Evolutionary conservation across 257 asterid species (phyloP).

Genomic region (Fraxinus pennsylvanica): DNA sequence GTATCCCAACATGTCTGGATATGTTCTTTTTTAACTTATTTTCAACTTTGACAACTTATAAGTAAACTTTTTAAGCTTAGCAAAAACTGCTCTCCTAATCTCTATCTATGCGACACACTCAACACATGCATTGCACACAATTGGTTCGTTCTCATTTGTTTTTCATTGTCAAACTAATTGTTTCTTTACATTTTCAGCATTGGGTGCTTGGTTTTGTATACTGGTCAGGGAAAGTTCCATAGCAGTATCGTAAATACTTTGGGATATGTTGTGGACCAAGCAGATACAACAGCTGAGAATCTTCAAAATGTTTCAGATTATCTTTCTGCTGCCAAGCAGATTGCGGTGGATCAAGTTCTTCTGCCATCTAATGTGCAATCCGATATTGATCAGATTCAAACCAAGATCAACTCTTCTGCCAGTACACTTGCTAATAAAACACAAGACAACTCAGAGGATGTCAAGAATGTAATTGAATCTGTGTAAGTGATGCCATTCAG

Average conservation of each 20-base stretch:
- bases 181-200: conserved; percentile 36
- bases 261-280: conserved; percentile 63
- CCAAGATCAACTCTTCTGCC: conserved; percentile 78
- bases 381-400: conserved; percentile 69
- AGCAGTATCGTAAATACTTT: conserved; percentile 50
- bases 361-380: conserved; percentile 65
- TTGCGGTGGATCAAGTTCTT: conserved; percentile 56
- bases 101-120: background rate
- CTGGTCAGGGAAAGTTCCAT: conserved; percentile 65
- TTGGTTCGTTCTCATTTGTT: background rate
- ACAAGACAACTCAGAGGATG: conserved; percentile 55
- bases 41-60: background rate
- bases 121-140: background rate
- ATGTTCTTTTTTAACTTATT: background rate
- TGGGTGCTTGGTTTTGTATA: conserved; percentile 72
- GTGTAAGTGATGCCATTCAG: conserved; percentile 51
- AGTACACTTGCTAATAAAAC: conserved; percentile 60
- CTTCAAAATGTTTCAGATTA: conserved; percentile 67
- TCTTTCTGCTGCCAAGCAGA: conserved; percentile 78
- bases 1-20: background rate
- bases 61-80: background rate
- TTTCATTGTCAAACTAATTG: conserved; percentile 1
- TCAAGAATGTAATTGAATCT: conserved; percentile 49
- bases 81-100: background rate
- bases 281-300: conserved; percentile 53